phyloP scores from a whole-genome alignment of 768 basidiomycete species.

The Suillus placidus region DNA sequence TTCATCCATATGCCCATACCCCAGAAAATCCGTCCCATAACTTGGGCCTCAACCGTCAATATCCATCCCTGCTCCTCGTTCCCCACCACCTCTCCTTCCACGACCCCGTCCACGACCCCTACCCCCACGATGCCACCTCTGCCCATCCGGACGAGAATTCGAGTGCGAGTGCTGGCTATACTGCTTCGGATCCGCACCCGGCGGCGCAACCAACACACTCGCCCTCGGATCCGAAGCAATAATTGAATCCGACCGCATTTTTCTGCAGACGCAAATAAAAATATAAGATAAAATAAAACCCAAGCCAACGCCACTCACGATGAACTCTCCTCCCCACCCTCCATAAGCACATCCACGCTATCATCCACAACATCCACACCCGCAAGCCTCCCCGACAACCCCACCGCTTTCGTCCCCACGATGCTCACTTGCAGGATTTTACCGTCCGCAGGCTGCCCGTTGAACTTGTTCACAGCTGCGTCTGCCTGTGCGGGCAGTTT shows the following conservation, averaged over 20 bases:
- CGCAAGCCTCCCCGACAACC: conserved; percentile 60
- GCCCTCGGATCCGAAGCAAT: conserved; percentile 63
- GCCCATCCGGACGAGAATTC: conserved; percentile 26
- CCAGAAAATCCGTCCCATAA: conserved; percentile 1
- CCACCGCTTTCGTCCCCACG: conserved; percentile 57
- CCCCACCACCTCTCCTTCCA: conserved; percentile 18
- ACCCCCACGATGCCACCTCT: conserved; percentile 32
- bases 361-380: conserved; percentile 50
- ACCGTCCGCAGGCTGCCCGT: conserved; percentile 83
- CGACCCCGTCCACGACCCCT: conserved; percentile 28
- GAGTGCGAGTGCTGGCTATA: conserved; percentile 38
- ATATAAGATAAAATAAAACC: neutral
- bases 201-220: conserved; percentile 66
- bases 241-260: conserved; percentile 84
- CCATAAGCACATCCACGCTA: conserved; percentile 59
- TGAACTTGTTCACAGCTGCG: conserved; percentile 71
- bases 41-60: conserved; percentile 26
- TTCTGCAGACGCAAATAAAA: conserved; percentile 44
- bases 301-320: conserved; percentile 46
- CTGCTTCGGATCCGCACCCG: conserved; percentile 59
- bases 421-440: conserved; percentile 67
- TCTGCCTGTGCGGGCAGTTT: conserved; percentile 63
- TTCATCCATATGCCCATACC: neutral
- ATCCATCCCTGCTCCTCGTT: conserved; percentile 27
- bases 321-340: conserved; percentile 42